Percentiles rank a stretch among this genome's conserved stretches.
Evolutionary conservation across 495 filamentous ascomycete genomes (phyloP).

Genomic region (Beverwykella pulmonaria): DNA sequence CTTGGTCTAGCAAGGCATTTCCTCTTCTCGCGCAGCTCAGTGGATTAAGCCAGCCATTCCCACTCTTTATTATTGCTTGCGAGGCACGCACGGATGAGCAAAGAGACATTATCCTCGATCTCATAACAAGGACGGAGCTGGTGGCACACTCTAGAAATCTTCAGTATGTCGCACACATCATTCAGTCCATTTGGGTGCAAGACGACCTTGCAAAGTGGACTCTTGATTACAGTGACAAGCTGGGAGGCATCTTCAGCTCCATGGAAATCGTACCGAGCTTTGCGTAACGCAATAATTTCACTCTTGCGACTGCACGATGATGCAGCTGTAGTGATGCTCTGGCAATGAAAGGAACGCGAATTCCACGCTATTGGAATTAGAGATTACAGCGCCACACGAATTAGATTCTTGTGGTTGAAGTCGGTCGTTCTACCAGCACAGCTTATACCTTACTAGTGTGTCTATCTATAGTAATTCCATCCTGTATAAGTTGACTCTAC

Average conservation of each 20-base stretch:
- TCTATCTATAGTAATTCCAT: too few relatives aligned
- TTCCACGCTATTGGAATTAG: too few relatives aligned
- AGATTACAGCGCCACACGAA: too few relatives aligned
- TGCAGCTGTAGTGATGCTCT: too few relatives aligned
- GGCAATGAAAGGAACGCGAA: too few relatives aligned
- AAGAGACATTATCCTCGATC: slow-evolving; percentile 41
- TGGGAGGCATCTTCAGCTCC: slow-evolving; percentile 41
- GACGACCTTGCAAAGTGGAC: slow-evolving; percentile 45
- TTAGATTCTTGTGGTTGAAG: too few relatives aligned
- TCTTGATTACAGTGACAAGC: slow-evolving; percentile 42
- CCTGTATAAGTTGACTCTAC: too few relatives aligned
- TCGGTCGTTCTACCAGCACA: too few relatives aligned
- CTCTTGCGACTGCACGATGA: too few relatives aligned
- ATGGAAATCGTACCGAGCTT: slow-evolving; percentile 42
- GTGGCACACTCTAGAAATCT: background rate
- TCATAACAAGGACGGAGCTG: slow-evolving; percentile 2
- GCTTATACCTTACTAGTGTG: too few relatives aligned
- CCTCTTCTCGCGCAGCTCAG: slow-evolving; percentile 51
- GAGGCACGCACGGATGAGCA: slow-evolving; percentile 47
- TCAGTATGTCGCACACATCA: slow-evolving; percentile 19
- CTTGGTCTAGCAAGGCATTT: background rate
- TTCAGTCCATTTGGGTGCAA: slow-evolving; percentile 47
- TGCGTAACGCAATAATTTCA: too few relatives aligned
- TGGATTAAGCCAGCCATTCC: slow-evolving; percentile 45
- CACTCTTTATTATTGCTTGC: slow-evolving; percentile 49